phyloP scores from a whole-genome alignment of 768 basidiomycete species.

The Rhodotorula toruloides region DNA sequence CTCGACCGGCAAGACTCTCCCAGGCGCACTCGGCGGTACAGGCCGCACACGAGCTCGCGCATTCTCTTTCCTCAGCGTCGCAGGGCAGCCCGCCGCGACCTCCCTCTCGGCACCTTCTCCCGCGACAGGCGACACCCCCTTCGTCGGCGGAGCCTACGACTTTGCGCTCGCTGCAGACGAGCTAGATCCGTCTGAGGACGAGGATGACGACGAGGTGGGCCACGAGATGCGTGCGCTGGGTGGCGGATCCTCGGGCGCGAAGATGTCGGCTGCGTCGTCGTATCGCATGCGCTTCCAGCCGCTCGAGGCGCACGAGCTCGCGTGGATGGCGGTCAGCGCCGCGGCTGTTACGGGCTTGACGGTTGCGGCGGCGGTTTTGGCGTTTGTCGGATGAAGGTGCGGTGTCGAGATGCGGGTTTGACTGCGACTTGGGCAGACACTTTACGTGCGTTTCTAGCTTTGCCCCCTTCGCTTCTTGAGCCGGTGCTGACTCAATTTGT shows the following conservation, averaged over 20 bases:
- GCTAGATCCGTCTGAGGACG: background rate
- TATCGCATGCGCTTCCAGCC: conserved; percentile 16
- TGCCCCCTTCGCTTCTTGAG: too few species aligned
- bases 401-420: background rate
- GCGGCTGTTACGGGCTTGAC: conserved; percentile 5
- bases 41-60: background rate
- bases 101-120: background rate
- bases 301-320: conserved; percentile 11
- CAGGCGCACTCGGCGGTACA: background rate
- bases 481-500: too few species aligned
- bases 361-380: conserved; percentile 5
- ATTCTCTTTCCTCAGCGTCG: background rate
- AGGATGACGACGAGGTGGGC: background rate
- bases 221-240: background rate
- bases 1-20: too few species aligned
- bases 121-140: conserved; percentile 1
- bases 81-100: background rate
- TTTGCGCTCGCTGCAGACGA: conserved; percentile 5
- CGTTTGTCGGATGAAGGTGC: conserved; percentile 1
- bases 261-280: background rate
- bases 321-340: conserved; percentile 24
- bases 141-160: conserved; percentile 13
- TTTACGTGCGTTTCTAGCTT: too few species aligned
- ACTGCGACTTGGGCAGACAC: background rate
- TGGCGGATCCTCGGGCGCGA: background rate